These are phyloP conservation scores for Wickerhamiella siamensis DNA, from an alignment of 805 yeast genomes.

Conservation along the genomic window DNA sequence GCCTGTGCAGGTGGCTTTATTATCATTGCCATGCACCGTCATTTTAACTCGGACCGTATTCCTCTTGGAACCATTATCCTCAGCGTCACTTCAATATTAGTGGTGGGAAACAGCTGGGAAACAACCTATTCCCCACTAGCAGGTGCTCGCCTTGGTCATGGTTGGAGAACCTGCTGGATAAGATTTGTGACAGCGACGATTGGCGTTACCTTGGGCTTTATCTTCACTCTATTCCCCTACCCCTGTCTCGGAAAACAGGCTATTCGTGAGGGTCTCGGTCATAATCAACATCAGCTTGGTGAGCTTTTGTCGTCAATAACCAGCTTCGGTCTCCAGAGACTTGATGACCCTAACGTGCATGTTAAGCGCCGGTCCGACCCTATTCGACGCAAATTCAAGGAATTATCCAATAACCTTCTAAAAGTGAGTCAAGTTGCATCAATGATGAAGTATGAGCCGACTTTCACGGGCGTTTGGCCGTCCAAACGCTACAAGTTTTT, in stretches of 20 bases:
- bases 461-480: slow-evolving; percentile 25
- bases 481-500: slow-evolving; percentile 20
- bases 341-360: slow-evolving; percentile 13
- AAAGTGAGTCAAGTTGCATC: slow-evolving; percentile 14
- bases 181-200: slow-evolving; percentile 22
- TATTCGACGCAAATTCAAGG: slow-evolving; percentile 6
- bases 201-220: slow-evolving; percentile 22
- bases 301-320: slow-evolving; percentile 21
- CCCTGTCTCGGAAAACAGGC: slow-evolving; percentile 23
- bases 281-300: slow-evolving; percentile 17
- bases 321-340: slow-evolving; percentile 21
- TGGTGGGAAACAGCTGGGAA: slow-evolving; percentile 24
- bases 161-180: slow-evolving; percentile 25
- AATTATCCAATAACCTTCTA: neutral
- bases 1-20: slow-evolving; percentile 19
- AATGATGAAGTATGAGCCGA: slow-evolving; percentile 24
- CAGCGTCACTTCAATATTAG: slow-evolving; percentile 20
- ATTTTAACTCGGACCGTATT: slow-evolving; percentile 19
- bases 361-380: slow-evolving; percentile 17
- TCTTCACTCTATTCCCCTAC: slow-evolving; percentile 23
- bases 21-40: slow-evolving; percentile 21
- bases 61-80: slow-evolving; percentile 22
- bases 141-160: slow-evolving; percentile 16
- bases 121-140: slow-evolving; percentile 13
- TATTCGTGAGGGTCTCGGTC: slow-evolving; percentile 20